Evolutionary conservation across 192 early-diverging fungal genomes (phyloP).

Genomic region (Chytriomyces sp.): DNA sequence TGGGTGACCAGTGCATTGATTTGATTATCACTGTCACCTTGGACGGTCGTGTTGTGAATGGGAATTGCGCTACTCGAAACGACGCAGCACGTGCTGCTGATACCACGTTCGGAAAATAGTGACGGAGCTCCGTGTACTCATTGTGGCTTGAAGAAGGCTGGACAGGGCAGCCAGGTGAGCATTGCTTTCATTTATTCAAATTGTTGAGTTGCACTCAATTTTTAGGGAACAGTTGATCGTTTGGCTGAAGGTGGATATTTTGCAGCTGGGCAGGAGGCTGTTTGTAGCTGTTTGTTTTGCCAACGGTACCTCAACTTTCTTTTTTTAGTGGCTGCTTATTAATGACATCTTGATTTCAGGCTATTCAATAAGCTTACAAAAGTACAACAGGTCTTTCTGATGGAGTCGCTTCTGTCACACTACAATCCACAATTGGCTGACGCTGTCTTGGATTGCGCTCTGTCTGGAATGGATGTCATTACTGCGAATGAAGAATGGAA

Average conservation of each 20-base stretch:
- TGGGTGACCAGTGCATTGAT: slow-evolving; percentile 3
- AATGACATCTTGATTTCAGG: background rate
- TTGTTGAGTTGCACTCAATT: background rate
- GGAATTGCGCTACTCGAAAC: background rate
- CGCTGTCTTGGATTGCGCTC: no score
- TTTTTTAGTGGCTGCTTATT: background rate
- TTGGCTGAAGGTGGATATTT: background rate
- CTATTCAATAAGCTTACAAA: background rate
- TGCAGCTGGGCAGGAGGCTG: background rate
- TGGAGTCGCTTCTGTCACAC: background rate
- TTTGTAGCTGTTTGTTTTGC: background rate
- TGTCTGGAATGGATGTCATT: no score
- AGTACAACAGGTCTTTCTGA: background rate
- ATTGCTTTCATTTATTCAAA: background rate
- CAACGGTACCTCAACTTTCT: background rate
- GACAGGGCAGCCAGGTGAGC: background rate
- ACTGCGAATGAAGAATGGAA: no score
- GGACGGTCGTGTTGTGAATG: slow-evolving; percentile 3
- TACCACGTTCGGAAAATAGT: background rate
- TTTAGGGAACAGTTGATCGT: background rate
- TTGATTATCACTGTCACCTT: background rate
- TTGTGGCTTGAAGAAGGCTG: background rate
- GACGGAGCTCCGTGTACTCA: background rate
- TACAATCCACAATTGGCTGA: no score
- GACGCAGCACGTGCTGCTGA: background rate